Percentiles rank a stretch among this genome's conserved stretches.
Conservation (phyloP, 345 rosid species). For the Theobroma cacao region DNA sequence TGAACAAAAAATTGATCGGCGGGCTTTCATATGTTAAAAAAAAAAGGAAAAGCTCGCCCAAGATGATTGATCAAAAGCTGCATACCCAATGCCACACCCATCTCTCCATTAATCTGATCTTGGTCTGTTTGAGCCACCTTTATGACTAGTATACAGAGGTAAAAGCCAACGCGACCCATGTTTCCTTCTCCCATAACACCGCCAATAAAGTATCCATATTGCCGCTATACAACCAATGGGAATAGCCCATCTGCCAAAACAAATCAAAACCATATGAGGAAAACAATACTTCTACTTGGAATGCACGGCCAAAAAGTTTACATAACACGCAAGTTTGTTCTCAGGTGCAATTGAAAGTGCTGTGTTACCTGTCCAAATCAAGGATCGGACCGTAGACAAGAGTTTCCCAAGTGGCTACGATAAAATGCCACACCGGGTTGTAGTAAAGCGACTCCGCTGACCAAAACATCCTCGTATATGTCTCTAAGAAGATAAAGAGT, state of each 20-base stretch:
- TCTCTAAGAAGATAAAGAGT: slow-evolving; percentile 95
- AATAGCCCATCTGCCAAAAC: slow-evolving; percentile 79
- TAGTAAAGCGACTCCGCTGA: slow-evolving; percentile 92
- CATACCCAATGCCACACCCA: slow-evolving; percentile 8
- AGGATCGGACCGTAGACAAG: slow-evolving; percentile 91
- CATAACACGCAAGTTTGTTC: neutral
- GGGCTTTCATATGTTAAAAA: slow-evolving; percentile 19
- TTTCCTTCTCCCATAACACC: slow-evolving; percentile 78
- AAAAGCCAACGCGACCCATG: slow-evolving; percentile 68
- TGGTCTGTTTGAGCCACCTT: slow-evolving; percentile 51
- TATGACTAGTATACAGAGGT: slow-evolving; percentile 64
- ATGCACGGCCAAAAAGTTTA: neutral
- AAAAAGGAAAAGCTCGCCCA: slow-evolving; percentile 33
- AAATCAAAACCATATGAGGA: neutral
- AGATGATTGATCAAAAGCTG: slow-evolving; percentile 9
- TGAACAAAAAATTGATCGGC: slow-evolving; percentile 21
- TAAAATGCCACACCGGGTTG: slow-evolving; percentile 92
- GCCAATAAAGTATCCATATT: slow-evolving; percentile 64
- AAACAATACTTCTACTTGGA: neutral
- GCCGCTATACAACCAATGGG: slow-evolving; percentile 55
- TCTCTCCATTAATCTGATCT: slow-evolving; percentile 62
- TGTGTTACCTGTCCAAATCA: slow-evolving; percentile 84
- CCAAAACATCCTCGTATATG: slow-evolving; percentile 96
- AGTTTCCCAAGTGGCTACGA: slow-evolving; percentile 87
- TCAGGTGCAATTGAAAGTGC: neutral